phyloP scores from a whole-genome alignment of 352 stramenopile genomes.

The Thraustochytrium striatum region DNA sequence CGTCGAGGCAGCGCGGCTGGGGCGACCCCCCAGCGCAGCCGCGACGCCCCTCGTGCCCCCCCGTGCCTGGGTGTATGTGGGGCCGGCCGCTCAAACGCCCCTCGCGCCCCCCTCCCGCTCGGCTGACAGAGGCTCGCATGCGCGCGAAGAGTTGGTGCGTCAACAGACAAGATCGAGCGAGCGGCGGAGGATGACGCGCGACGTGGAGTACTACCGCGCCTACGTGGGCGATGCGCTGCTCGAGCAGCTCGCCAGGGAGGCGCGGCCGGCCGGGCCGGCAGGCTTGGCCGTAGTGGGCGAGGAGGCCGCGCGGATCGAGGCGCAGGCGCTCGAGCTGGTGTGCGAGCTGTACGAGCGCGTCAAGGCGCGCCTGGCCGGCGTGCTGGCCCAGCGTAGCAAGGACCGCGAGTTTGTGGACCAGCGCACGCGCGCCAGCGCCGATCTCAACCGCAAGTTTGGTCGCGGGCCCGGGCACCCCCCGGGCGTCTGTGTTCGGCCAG shows the following conservation, averaged over 20 bases:
- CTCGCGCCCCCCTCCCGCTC: too few relatives aligned
- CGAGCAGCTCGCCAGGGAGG: neutral
- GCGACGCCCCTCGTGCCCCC: too few relatives aligned
- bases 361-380: neutral
- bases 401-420: slow-evolving; percentile 42
- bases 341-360: neutral
- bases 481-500: slow-evolving; percentile 23
- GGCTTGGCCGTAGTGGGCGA: neutral
- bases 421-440: neutral
- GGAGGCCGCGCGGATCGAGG: neutral
- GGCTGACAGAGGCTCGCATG: too few relatives aligned
- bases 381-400: slow-evolving; percentile 33
- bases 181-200: too few relatives aligned
- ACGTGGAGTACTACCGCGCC: too few relatives aligned
- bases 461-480: neutral
- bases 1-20: too few relatives aligned
- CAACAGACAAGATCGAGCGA: too few relatives aligned
- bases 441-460: slow-evolving; percentile 3
- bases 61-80: too few relatives aligned
- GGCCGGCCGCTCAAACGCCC: too few relatives aligned
- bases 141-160: too few relatives aligned
- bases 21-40: too few relatives aligned
- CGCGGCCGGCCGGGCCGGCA: neutral
- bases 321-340: neutral
- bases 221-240: neutral